These are phyloP conservation scores for Rhododendron ovatum DNA, from an alignment of 148 eudicot genomes.

Conservation along the genomic window DNA sequence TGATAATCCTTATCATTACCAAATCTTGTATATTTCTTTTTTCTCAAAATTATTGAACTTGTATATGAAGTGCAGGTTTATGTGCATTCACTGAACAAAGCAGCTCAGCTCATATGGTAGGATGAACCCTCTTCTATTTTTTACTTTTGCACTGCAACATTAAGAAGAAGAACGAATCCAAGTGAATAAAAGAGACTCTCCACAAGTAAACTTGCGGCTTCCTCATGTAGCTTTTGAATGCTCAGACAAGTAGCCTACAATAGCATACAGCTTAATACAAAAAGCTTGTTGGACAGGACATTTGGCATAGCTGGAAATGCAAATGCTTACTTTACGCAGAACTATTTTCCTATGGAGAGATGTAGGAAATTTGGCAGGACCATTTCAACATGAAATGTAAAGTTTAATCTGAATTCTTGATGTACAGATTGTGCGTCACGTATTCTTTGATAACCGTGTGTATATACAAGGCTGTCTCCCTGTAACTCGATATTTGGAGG, in stretches of 20 bases:
- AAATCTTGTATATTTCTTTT: background rate
- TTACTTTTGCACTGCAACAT: background rate
- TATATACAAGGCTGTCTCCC: background rate
- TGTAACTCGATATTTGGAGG: background rate
- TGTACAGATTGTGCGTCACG: background rate
- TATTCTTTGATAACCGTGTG: background rate
- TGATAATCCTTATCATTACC: background rate
- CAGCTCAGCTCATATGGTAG: background rate
- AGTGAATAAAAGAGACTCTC: background rate
- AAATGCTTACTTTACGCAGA: background rate
- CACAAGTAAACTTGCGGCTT: background rate
- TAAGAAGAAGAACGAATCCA: background rate
- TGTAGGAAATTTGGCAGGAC: background rate
- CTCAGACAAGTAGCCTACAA: background rate
- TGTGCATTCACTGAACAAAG: background rate
- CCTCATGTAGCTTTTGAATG: background rate
- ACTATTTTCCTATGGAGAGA: background rate
- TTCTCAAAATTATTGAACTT: background rate
- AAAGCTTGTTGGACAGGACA: background rate
- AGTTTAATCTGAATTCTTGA: background rate
- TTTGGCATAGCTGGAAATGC: background rate
- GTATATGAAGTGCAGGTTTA: no score
- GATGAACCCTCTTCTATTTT: background rate
- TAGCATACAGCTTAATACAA: background rate
- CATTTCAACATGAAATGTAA: background rate